These are phyloP conservation scores for Rhodotorula glutinis DNA, from an alignment of 1,284 basidiomycete species.

Conservation along the genomic window DNA sequence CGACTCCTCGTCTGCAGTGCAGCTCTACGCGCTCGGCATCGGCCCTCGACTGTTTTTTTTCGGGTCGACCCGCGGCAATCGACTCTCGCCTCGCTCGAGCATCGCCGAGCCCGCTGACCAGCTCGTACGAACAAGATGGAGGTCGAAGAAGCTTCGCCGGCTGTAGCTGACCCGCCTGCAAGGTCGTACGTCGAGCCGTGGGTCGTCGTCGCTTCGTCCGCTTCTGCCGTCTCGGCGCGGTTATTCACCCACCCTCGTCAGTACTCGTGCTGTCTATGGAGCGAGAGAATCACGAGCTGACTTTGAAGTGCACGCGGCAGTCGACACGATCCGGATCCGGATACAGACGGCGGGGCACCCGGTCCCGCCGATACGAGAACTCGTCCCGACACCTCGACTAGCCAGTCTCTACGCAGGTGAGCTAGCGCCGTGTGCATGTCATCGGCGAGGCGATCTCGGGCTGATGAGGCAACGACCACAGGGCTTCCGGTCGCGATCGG, in stretches of 20 bases:
- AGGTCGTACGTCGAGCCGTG: constrained; percentile 33
- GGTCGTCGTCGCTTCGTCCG: constrained; percentile 37
- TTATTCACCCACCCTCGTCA: constrained; percentile 40
- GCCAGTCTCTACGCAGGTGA: constrained; percentile 35
- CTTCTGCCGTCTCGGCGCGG: constrained; percentile 32
- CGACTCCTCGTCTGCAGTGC: no score
- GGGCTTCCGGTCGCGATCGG: constrained; percentile 42
- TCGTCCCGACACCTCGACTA: constrained; percentile 35
- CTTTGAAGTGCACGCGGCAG: constrained; percentile 1
- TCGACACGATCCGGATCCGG: constrained; percentile 41
- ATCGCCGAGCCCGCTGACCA: no score
- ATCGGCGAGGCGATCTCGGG: neutral
- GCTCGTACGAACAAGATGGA: constrained; percentile 4
- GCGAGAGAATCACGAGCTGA: neutral
- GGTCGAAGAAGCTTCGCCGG: neutral
- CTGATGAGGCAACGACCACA: neutral
- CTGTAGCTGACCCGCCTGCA: neutral
- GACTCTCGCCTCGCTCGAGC: no score
- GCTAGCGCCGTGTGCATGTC: neutral
- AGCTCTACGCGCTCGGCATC: no score
- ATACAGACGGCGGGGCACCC: constrained; percentile 40
- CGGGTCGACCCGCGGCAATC: no score
- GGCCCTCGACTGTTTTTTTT: no score
- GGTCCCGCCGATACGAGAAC: constrained; percentile 34
- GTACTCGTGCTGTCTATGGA: neutral